These are phyloP conservation scores for Globisporangium parvum DNA, from an alignment of 352 stramenopile genomes.

Conservation along the genomic window DNA sequence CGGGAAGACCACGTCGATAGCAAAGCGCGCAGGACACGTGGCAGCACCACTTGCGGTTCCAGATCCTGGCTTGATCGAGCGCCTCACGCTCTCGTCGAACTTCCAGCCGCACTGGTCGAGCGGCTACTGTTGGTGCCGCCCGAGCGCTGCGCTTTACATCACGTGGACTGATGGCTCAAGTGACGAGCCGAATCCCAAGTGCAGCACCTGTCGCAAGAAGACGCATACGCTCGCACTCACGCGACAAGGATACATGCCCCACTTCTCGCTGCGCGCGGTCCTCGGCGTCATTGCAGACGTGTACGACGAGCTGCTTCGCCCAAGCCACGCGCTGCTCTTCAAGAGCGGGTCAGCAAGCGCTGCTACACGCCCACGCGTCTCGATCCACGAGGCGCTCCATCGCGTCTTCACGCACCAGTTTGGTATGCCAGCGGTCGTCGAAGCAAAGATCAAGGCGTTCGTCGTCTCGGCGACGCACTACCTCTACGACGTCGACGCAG, in stretches of 20 bases:
- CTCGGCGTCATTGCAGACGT: constrained; percentile 51
- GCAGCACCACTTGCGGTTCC: constrained; percentile 4
- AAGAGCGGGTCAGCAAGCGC: constrained; percentile 17
- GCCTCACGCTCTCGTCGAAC: constrained; percentile 32
- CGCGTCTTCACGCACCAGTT: constrained; percentile 42
- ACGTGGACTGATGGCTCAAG: constrained; percentile 17
- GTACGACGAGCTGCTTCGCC: constrained; percentile 34
- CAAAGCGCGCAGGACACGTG: constrained; percentile 3
- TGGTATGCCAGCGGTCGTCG: constrained; percentile 40
- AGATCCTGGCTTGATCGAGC: constrained; percentile 22
- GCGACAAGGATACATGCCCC: constrained; percentile 25
- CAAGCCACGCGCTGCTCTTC: constrained; percentile 39
- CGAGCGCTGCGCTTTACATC: constrained; percentile 17
- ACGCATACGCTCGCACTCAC: constrained; percentile 30
- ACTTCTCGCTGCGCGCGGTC: constrained; percentile 48
- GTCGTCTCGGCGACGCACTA: constrained; percentile 55
- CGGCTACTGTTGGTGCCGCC: constrained; percentile 49
- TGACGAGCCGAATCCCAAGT: constrained; percentile 5
- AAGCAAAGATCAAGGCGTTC: constrained; percentile 61
- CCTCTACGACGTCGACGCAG: constrained; percentile 38
- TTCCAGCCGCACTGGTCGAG: constrained; percentile 48
- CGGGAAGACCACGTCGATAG: constrained; percentile 5
- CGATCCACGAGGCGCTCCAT: constrained; percentile 39
- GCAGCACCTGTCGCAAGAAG: constrained; percentile 21
- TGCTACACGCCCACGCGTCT: constrained; percentile 11